These are phyloP conservation scores for Fragaria iinumae DNA, from an alignment of 306 rosid genomes.

Conservation along the genomic window DNA sequence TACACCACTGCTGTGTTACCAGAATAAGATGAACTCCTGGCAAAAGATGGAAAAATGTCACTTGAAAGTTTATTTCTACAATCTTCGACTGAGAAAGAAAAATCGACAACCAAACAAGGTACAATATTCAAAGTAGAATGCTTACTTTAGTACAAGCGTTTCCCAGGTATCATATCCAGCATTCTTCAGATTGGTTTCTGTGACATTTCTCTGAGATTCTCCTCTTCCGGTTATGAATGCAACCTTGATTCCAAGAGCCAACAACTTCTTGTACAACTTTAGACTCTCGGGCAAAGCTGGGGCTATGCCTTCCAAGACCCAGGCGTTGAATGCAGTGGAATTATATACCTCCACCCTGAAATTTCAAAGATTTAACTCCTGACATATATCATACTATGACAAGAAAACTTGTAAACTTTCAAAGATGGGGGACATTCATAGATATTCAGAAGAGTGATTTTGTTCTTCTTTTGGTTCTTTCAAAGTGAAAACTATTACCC, in stretches of 20 bases:
- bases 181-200: slow-evolving; percentile 25
- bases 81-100: neutral
- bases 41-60: neutral
- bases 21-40: slow-evolving; percentile 25
- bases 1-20: slow-evolving; percentile 35
- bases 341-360: slow-evolving; percentile 42
- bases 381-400: neutral
- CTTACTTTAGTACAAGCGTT: slow-evolving; percentile 45
- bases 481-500: no score
- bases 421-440: no score
- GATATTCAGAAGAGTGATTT: no score
- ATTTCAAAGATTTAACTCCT: neutral
- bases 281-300: slow-evolving; percentile 53
- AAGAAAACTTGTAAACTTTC: no score
- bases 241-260: slow-evolving; percentile 39
- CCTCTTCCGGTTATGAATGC: slow-evolving; percentile 51
- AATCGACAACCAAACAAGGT: no score
- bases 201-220: slow-evolving; percentile 1
- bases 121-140: neutral
- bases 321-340: slow-evolving; percentile 15
- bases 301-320: slow-evolving; percentile 37
- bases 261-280: slow-evolving; percentile 38
- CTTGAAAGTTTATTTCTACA: neutral
- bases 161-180: slow-evolving; percentile 51
- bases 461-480: no score